Evolutionary conservation across 2,329 filamentous ascomycete species (phyloP).

Genomic region (Phialocephala sp.): DNA sequence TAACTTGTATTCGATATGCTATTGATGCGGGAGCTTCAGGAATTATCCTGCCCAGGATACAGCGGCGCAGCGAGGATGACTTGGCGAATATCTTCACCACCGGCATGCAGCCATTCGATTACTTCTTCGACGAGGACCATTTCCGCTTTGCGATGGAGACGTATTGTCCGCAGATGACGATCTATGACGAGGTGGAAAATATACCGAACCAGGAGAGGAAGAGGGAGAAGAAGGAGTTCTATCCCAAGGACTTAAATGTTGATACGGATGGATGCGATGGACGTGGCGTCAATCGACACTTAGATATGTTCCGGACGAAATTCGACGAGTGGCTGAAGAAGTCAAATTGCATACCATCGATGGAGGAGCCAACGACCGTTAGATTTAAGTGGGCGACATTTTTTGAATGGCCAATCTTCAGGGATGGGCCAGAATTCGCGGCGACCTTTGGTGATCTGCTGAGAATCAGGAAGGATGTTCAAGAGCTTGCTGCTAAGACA

Average conservation of each 20-base stretch:
- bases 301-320: conserved; percentile 36
- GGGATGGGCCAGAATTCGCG: conserved; percentile 54
- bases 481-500: conserved; percentile 48
- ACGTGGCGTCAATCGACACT: conserved; percentile 37
- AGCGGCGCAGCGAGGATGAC: conserved; percentile 49
- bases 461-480: conserved; percentile 50
- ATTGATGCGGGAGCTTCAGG: conserved; percentile 55
- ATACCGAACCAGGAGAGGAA: conserved; percentile 46
- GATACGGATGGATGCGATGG: conserved; percentile 36
- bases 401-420: conserved; percentile 51
- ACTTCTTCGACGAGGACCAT: conserved; percentile 55
- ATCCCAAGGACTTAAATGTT: conserved; percentile 38
- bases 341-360: conserved; percentile 26
- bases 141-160: conserved; percentile 47
- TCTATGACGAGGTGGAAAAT: conserved; percentile 47
- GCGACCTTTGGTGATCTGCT: conserved; percentile 51
- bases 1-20: conserved; percentile 56
- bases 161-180: conserved; percentile 51
- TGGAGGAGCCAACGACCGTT: conserved; percentile 31
- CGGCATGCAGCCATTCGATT: conserved; percentile 47
- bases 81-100: conserved; percentile 50
- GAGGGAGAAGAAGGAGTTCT: conserved; percentile 48
- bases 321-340: conserved; percentile 37
- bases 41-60: conserved; percentile 52
- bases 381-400: conserved; percentile 39